phyloP scores from a whole-genome alignment of 345 rosid species.

The Pistacia vera region DNA sequence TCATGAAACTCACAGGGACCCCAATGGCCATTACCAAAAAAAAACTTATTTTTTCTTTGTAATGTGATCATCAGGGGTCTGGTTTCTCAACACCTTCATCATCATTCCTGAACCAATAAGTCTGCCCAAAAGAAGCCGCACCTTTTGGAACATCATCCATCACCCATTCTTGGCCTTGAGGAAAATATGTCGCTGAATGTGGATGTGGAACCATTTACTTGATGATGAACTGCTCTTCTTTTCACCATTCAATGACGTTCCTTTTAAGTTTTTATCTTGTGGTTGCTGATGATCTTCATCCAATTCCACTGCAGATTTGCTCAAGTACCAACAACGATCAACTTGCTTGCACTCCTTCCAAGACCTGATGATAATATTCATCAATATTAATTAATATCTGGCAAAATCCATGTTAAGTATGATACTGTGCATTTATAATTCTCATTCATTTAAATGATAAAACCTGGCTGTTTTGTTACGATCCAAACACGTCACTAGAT shows the following conservation, averaged over 20 bases:
- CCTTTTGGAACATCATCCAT: slow-evolving; percentile 56
- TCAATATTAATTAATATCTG: background rate
- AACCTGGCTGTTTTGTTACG: too few species aligned
- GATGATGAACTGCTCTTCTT: background rate
- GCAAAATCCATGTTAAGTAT: too few species aligned
- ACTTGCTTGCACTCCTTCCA: slow-evolving; percentile 18
- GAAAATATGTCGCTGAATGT: slow-evolving; percentile 64
- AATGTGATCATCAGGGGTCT: slow-evolving; percentile 21
- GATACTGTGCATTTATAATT: too few species aligned
- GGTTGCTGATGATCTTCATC: background rate
- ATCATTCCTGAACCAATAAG: slow-evolving; percentile 51
- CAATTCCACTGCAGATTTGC: background rate
- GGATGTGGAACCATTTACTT: slow-evolving; percentile 59
- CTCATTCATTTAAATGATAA: too few species aligned
- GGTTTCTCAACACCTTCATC: slow-evolving; percentile 55
- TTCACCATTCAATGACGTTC: background rate
- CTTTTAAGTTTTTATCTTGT: background rate
- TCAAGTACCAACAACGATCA: background rate
- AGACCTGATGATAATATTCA: background rate
- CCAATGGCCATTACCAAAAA: background rate
- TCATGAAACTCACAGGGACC: background rate
- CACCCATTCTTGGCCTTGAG: slow-evolving; percentile 62
- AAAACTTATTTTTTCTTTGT: too few species aligned
- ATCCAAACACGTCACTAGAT: too few species aligned
- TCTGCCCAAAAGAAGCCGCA: slow-evolving; percentile 50